Base-by-base conservation (phyloP, 495 filamentous ascomycete genomes). In the Hypomontagnella monticulosa region DNA sequence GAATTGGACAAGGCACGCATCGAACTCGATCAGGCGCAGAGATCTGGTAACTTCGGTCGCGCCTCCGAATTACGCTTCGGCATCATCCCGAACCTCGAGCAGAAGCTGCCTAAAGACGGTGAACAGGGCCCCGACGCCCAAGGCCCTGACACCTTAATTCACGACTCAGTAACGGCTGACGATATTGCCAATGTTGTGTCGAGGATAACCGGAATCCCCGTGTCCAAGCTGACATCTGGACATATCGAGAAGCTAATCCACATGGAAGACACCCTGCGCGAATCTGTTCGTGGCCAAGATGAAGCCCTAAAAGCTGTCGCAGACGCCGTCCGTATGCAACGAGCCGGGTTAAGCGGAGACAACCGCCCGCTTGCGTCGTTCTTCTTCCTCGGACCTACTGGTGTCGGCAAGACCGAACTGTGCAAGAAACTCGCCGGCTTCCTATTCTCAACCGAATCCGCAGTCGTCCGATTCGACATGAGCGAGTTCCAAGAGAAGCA, bases 401-500 rank as follows among this genome's bases (percentile, higher is more conserved):
- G 95, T 66, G 94, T 97, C 27, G 95, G 95, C 49, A 99, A 99
- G 76, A 99, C 94, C 1, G 95, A 97, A 67, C 84, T 97, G 4
- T 97, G 93, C 83, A 99, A 99, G 84, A 93, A 93, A 66, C 89
- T 99, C 72, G 95, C 94, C 44, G 82, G 83, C 61, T 97, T 97
- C 81, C 80, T 99, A 18, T 99, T 99, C 76, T 93, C 90, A 0
- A 97, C 92, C 2, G 92, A 97, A 69, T 84, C 83, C 40, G 93
- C 95, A 4, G 93, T 99, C 23, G 87, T 95, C 16, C 83, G 95
- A 43, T 99, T 97, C 73, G 95, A 99, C 76, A 99, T 97, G 94
- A 91, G 87, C 75, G 95, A 99, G 67, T 99, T 97, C 77, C 92
- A 96, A 70, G 95, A 99, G 71, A 97, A 96, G 74, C 94, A 98